These are phyloP conservation scores for Penicillium sp. DNA, from an alignment of 2,329 filamentous ascomycete genomes.

Conservation along the genomic window DNA sequence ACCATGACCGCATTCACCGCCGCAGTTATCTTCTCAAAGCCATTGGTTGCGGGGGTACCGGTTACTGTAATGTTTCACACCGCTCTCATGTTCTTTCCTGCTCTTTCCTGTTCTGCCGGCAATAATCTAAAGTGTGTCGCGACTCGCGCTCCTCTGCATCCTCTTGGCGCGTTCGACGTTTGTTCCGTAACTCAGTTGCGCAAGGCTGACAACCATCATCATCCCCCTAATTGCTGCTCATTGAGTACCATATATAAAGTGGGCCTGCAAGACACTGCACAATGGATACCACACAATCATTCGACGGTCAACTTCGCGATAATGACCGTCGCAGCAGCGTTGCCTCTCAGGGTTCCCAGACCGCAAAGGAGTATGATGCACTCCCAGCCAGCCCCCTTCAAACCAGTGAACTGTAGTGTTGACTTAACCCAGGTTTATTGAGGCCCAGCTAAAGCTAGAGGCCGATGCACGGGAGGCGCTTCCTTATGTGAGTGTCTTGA, in stretches of 20 bases:
- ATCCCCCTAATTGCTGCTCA: not conserved
- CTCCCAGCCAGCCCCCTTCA: not conserved
- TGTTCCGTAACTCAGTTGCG: not conserved
- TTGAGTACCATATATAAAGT: not conserved
- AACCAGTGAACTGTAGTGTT: not conserved
- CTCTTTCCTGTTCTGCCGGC: not conserved
- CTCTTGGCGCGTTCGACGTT: not conserved
- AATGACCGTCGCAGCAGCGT: slow-evolving; percentile 37
- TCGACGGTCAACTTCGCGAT: slow-evolving; percentile 11
- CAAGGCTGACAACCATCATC: not conserved
- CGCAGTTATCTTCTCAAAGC: too few relatives aligned
- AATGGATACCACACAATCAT: slow-evolving; percentile 25
- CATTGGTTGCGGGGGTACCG: too few relatives aligned
- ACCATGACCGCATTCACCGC: too few relatives aligned
- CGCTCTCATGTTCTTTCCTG: not conserved
- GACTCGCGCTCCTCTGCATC: not conserved
- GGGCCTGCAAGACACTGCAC: not conserved
- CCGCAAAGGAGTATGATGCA: slow-evolving; percentile 60
- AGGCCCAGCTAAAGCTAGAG: slow-evolving; percentile 83
- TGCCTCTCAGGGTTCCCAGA: slow-evolving; percentile 62
- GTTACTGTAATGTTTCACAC: not conserved
- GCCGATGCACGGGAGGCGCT: slow-evolving; percentile 91
- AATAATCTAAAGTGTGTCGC: not conserved
- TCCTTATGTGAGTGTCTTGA: slow-evolving; percentile 66
- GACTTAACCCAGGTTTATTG: slow-evolving; percentile 64